Base-by-base conservation (phyloP, 2,329 filamentous ascomycete species). In the Epichloe scottii region DNA sequence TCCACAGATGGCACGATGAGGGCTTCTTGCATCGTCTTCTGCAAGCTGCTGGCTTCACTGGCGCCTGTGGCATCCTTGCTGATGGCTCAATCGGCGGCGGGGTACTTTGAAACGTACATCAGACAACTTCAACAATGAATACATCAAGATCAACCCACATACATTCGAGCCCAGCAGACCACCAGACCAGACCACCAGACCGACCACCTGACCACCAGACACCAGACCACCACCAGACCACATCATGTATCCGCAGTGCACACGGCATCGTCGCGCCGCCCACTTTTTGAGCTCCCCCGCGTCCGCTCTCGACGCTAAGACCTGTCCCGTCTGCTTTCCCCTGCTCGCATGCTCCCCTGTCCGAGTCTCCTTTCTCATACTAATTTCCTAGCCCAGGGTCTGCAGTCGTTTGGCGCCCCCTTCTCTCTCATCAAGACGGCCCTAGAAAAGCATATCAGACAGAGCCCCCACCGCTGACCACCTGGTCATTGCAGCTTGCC, bases 391-490 rank as follows among this genome's bases (percentile, higher is more conserved):
- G 50, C 50, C 50, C 44, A 43, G 39, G 26, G 45, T 47, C 43
- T 35, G 49, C 49, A 23, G 30, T 39, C 37, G 23, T 26, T 33
- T 21, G 43, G 35, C 41, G 30, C 38, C 46, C 26, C 41, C 38
- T 30, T 40, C 37, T 30, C 44, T 38, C 44, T 47, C 44, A 11
- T 30, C 44, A 46, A 14, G 34, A 48, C 39, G 42, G 30, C 21
- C 30, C 47, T 43, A 38, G 47, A 52, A 53, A 48, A 50, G 51
- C 51, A 53, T 50, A 53, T 53, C 51, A 53, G 46, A 53, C 30
- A 40, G 48, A 38, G 39, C 43, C 34, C 43, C 51, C 51, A 41
- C 47, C 43, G 42, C 23, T 45, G 33, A 10, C 42, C 51, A 52
- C 12, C 50, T 40, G 33, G 23, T 34, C 30, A 23, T 46, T 41